Evolutionary conservation across 257 asterid species (phyloP).

Genomic region (Solanum infundibuliforme): DNA sequence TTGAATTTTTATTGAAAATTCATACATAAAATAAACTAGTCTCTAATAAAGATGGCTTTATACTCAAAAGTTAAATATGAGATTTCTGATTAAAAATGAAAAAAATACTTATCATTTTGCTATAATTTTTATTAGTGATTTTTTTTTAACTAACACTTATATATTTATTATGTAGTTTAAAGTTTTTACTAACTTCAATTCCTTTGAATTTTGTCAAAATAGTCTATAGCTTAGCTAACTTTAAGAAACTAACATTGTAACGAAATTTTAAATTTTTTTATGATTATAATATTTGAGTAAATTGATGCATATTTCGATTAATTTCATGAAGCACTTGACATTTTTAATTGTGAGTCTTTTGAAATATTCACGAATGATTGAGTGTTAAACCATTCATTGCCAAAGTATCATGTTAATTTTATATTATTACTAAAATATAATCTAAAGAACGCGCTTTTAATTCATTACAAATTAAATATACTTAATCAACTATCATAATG

Average conservation of each 20-base stretch:
- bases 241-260: neutral
- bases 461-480: neutral
- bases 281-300: neutral
- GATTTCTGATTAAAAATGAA: neutral
- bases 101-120: fast-evolving
- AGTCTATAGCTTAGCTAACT: neutral
- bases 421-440: neutral
- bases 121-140: neutral
- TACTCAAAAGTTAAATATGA: fast-evolving
- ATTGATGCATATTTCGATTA: neutral
- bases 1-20: neutral
- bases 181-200: neutral
- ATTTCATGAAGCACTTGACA: neutral
- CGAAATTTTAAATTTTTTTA: too few species aligned
- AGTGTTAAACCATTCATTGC: neutral
- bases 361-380: neutral
- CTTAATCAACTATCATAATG: neutral
- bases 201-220: neutral
- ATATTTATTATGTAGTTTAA: neutral
- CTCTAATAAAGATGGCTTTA: neutral
- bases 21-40: neutral
- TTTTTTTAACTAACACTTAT: neutral
- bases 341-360: neutral
- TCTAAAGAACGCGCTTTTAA: neutral
- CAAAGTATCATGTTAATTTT: neutral